These are phyloP conservation scores for Gigaspora rosea DNA, from an alignment of 192 early-diverging fungal genomes.

Conservation along the genomic window DNA sequence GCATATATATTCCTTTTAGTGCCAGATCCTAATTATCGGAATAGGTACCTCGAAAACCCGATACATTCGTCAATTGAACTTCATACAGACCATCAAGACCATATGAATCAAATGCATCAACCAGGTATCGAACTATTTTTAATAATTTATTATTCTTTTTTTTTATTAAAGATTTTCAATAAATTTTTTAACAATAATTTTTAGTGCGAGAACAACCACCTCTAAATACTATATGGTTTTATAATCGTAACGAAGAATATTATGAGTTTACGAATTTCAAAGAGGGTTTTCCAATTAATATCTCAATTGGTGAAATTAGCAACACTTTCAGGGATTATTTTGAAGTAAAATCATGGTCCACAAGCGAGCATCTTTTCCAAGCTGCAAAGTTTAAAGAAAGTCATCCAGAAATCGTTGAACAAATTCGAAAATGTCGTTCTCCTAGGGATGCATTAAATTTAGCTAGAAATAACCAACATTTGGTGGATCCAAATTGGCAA, in stretches of 20 bases:
- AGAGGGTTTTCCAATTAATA: slow-evolving; percentile 26
- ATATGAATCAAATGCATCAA: no score
- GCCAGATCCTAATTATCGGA: no score
- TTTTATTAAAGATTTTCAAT: no score
- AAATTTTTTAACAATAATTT: no score
- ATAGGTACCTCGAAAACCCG: no score
- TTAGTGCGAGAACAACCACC: slow-evolving; percentile 1
- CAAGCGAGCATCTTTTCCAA: slow-evolving; percentile 37
- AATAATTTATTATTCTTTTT: no score
- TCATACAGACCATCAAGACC: no score
- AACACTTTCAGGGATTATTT: no score
- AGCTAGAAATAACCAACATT: slow-evolving; percentile 10
- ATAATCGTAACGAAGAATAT: slow-evolving; percentile 31
- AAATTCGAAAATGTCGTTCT: slow-evolving; percentile 1
- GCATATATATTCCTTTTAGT: no score
- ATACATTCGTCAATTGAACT: no score
- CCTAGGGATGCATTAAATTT: slow-evolving; percentile 36
- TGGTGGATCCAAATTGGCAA: slow-evolving; percentile 45
- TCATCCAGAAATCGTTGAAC: slow-evolving; percentile 5
- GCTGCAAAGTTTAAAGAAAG: slow-evolving; percentile 30
- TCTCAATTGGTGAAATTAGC: not conserved
- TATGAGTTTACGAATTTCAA: slow-evolving; percentile 35
- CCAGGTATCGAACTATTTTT: no score
- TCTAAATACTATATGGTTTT: slow-evolving; percentile 31
- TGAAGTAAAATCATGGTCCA: slow-evolving; percentile 21